phyloP scores from a whole-genome alignment of 176 grass and related monocot species.

The Hordeum marinum region DNA sequence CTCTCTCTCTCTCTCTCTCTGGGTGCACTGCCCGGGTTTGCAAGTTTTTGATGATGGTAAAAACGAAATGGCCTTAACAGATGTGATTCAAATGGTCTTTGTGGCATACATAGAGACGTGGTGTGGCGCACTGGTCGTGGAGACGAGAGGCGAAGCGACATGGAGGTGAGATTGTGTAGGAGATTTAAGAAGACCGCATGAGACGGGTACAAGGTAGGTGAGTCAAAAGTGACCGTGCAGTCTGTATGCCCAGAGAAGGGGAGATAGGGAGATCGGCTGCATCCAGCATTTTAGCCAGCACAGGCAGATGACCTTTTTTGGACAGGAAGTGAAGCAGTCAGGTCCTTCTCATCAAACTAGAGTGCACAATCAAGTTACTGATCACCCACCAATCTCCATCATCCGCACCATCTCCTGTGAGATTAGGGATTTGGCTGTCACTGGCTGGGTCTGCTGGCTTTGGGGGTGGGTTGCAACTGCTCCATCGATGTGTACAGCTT shows the following conservation, averaged over 20 bases:
- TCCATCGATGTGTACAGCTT: not conserved
- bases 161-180: not conserved
- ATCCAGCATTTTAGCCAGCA: not conserved
- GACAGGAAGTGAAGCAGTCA: not conserved
- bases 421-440: not conserved
- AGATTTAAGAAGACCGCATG: not conserved
- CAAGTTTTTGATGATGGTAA: not conserved
- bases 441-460: not conserved
- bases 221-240: not conserved
- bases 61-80: not conserved
- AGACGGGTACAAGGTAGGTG: not conserved
- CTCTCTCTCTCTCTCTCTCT: no score
- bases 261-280: not conserved
- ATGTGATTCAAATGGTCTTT: not conserved
- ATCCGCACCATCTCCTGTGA: not conserved
- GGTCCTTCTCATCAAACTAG: not conserved
- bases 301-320: not conserved
- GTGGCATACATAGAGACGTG: not conserved
- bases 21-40: no score
- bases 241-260: not conserved
- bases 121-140: not conserved
- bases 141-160: not conserved
- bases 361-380: not conserved
- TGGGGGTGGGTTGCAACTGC: not conserved
- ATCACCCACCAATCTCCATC: not conserved